These are phyloP conservation scores for Sideroxylon spinosum DNA, from an alignment of 179 eudicot genomes.

Conservation along the genomic window DNA sequence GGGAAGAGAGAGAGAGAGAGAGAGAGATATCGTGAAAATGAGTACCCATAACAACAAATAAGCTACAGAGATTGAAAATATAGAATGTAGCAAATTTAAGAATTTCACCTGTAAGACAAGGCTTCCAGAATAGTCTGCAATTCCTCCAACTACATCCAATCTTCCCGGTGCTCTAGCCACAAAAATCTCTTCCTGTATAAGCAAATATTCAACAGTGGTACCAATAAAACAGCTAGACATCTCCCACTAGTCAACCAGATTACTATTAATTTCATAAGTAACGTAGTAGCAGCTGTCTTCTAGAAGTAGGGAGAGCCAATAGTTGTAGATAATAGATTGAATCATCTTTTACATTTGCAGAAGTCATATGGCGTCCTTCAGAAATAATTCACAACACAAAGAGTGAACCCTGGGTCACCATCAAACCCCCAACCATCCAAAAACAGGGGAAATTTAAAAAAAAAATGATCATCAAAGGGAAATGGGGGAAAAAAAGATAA, in stretches of 20 bases:
- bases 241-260: slow-evolving; percentile 8
- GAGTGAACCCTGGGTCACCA: background rate
- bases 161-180: slow-evolving; percentile 99
- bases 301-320: background rate
- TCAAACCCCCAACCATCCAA: background rate
- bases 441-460: background rate
- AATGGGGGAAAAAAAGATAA: background rate
- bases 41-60: background rate
- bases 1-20: no score
- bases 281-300: background rate
- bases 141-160: slow-evolving; percentile 97
- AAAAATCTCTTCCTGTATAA: slow-evolving; percentile 71
- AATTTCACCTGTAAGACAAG: slow-evolving; percentile 86
- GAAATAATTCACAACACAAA: background rate
- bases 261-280: background rate
- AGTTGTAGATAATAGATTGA: background rate
- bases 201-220: slow-evolving; percentile 11
- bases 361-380: no score
- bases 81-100: background rate
- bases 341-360: background rate
- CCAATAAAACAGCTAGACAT: background rate
- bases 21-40: background rate
- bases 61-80: slow-evolving; percentile 8
- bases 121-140: slow-evolving; percentile 98
- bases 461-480: background rate